phyloP scores from a whole-genome alignment of 176 grass and related monocot genomes.

The Musa beccarii region DNA sequence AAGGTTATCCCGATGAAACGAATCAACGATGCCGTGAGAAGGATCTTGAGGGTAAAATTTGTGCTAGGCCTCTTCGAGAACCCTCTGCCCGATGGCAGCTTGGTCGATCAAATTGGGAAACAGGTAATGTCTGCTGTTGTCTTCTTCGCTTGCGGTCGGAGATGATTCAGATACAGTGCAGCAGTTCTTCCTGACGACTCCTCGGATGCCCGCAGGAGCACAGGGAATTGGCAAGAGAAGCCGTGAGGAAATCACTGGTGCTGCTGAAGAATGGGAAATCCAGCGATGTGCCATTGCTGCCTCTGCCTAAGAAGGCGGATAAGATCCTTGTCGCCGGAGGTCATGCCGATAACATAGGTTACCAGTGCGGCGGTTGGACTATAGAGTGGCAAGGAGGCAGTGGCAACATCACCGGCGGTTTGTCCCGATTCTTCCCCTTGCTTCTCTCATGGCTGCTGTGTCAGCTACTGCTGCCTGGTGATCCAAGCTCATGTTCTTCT shows the following conservation, averaged over 20 bases:
- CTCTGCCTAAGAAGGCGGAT: constrained; percentile 8
- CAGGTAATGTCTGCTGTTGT: not conserved
- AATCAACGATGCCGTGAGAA: constrained; percentile 24
- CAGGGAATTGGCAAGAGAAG: constrained; percentile 12
- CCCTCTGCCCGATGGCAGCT: constrained; percentile 17
- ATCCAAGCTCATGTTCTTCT: not conserved
- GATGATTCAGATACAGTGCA: not conserved
- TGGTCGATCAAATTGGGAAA: not conserved
- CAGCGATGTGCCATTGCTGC: not conserved
- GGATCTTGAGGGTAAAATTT: constrained; percentile 32
- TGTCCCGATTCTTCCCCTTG: not conserved
- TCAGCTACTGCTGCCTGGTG: not conserved
- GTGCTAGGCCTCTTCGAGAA: constrained; percentile 11
- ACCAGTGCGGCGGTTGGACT: constrained; percentile 24
- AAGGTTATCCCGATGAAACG: constrained; percentile 14
- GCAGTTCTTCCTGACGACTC: no score
- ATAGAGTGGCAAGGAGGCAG: constrained; percentile 10
- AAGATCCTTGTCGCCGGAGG: constrained; percentile 13
- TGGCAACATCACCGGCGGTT: not conserved
- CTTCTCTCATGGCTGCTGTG: not conserved
- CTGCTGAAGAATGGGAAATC: constrained; percentile 22
- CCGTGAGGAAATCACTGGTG: constrained; percentile 24
- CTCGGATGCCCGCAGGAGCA: constrained; percentile 1
- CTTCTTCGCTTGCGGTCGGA: not conserved
- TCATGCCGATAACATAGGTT: constrained; percentile 20